Percentiles rank a stretch among this genome's conserved stretches.
Conservation (phyloP, 805 yeast genomes). For the Suhomyces xylopsoci region DNA sequence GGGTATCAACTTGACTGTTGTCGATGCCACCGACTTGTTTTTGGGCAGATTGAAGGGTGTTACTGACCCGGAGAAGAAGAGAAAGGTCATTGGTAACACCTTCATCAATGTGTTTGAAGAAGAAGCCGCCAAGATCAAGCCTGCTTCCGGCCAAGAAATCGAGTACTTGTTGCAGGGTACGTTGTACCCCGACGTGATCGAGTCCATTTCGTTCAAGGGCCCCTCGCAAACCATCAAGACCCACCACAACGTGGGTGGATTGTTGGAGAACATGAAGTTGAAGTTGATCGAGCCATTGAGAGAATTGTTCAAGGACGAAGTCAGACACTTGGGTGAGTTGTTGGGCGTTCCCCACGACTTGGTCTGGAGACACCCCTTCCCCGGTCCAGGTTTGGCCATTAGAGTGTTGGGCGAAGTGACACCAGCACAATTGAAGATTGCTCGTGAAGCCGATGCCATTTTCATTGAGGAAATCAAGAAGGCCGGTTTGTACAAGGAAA, state of each 20-base stretch:
- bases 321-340: constrained; percentile 90
- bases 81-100: constrained; percentile 97
- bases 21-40: constrained; percentile 91
- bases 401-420: constrained; percentile 97
- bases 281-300: constrained; percentile 97
- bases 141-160: constrained; percentile 83
- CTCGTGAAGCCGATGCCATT: constrained; percentile 94
- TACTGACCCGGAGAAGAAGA: constrained; percentile 97
- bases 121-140: constrained; percentile 88
- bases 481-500: constrained; percentile 88
- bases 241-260: constrained; percentile 98
- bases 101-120: constrained; percentile 96
- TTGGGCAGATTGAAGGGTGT: constrained; percentile 84
- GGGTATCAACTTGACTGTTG: constrained; percentile 91
- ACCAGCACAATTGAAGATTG: constrained; percentile 87
- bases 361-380: constrained; percentile 99
- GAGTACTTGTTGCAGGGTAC: constrained; percentile 96
- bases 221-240: constrained; percentile 99
- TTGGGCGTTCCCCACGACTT: constrained; percentile 94
- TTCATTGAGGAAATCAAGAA: constrained; percentile 93
- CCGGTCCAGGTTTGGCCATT: constrained; percentile 99
- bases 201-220: constrained; percentile 97
- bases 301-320: constrained; percentile 98
- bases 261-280: constrained; percentile 96
- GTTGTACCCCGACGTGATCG: constrained; percentile 96